Evolutionary conservation across 768 basidiomycete species (phyloP), one percentile per base, ranked within the genome.

Genomic region (Tubosaeta sp.): DNA sequence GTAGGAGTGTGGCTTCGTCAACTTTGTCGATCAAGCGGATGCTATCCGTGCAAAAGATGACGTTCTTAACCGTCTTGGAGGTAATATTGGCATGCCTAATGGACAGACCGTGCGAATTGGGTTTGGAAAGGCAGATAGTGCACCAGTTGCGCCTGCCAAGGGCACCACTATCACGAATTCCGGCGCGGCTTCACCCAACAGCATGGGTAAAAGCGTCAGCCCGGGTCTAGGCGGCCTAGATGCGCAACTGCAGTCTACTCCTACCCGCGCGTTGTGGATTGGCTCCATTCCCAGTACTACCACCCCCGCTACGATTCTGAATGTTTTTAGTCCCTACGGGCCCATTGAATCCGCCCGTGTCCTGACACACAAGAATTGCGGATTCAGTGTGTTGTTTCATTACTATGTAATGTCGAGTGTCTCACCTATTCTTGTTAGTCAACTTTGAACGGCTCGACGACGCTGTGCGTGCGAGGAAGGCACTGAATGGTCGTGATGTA

Each of bases 41-140:
- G 95, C 95, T n/a, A 86, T 98, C 58, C 85, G 92, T 52, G 97
- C 97, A 12, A 95, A 97, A 66, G 97, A 99, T 26, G 97, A 99
- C 70, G 95, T 99, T 37, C 78, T 97, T 49, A 97, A 95, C 69
- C 85, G 95, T 22, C 81, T 97, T 25, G 93, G 93, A 43, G 95
- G 95, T 7, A 89, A 91, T 59, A 93, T 97, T 54, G 88, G 90
- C 48, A 88, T 95, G 82, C 88, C 91, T 5, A 95, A 95, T 58
- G 93, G 94, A 13, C 92, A 94, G 68, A 92, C 91, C 1, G 95
- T 99, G 48, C 86, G 97, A 43, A 95, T 99, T 63, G 97, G 97
- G 2, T 99, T 97, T 66, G 97, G 95, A 25, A 99, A 98, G 68
- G 93, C 93, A 2, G 95, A 97, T 63, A 95, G 93, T 60, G 95